Base-by-base conservation (phyloP, 2,329 filamentous ascomycete genomes). In the Monosporascus sp. region DNA sequence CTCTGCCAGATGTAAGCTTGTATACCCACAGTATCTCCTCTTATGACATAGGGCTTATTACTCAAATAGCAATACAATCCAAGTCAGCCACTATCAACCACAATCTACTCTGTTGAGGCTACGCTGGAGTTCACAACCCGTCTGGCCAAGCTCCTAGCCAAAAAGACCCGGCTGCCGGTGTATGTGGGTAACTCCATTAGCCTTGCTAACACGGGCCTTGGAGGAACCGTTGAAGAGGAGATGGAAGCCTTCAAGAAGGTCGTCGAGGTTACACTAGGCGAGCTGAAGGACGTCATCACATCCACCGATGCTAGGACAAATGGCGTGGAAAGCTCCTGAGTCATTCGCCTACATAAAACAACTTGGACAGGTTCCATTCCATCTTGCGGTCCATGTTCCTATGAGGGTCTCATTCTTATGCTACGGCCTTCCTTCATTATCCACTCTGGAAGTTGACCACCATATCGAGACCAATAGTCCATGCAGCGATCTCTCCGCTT, bases 181-280 rank as follows among this genome's bases (percentile, higher is more conserved):
- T 97, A 97, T 69, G 90, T 97, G 19, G 90, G 90, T 22, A 95
- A 90, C 67, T 96, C 91, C 36, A 84, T 95, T 64, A 90, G 86
- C 60, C 84, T 97, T 58, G 82, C 82, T 16, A 84, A 79, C 64
- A 81, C 86, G 6, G 88, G 86, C 2, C 82, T 91, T 64, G 91
- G 91, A 9, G 88, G 91, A 20, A 88, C 85, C 0, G 84, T 93
- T 7, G 92, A 97, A 67, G 94, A 97, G 76, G 93, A 97, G 74
- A 92, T 97, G 85, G 91, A 93, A 66, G 90, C 88, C 0, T 86
- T 97, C 63, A 84, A 82, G 64, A 81, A 80, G 59, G 84, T 96
- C 41, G 84, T 92, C 34, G 81, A 88, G 54, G 82, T 88, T 47
- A 81, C 92, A 16, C 74, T 85, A 66, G 73, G 74, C 44, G 77